Conservation (phyloP, 768 basidiomycete genomes). For the Kwoniella sp. region DNA sequence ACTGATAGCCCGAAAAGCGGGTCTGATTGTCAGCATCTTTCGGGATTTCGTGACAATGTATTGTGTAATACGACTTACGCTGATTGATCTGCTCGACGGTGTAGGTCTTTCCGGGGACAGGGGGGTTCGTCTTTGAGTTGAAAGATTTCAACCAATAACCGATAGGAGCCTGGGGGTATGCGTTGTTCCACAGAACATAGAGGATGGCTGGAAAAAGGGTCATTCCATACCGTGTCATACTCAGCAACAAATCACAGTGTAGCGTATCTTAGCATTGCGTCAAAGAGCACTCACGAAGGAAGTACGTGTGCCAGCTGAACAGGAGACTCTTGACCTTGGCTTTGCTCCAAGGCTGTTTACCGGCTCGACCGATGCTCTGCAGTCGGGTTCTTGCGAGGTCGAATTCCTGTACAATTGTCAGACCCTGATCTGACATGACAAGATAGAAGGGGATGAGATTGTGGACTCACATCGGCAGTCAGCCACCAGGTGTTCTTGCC, state of each 20-base stretch:
- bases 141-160: conserved; percentile 44
- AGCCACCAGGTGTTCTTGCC: conserved; percentile 33
- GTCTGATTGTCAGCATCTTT: background rate
- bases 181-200: conserved; percentile 38
- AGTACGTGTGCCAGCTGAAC: conserved; percentile 42
- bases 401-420: conserved; percentile 25
- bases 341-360: conserved; percentile 28
- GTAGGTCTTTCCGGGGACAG: conserved; percentile 36
- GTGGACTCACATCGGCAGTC: conserved; percentile 21
- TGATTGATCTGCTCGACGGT: conserved; percentile 40
- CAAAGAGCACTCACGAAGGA: conserved; percentile 35
- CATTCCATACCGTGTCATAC: conserved; percentile 2
- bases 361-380: conserved; percentile 25
- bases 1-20: conserved; percentile 14
- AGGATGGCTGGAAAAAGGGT: conserved; percentile 19
- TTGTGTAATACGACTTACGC: conserved; percentile 21
- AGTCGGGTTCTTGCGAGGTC: conserved; percentile 31
- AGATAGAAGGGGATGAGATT: background rate
- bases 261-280: too few species aligned
- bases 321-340: conserved; percentile 27
- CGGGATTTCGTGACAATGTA: background rate
- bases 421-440: too few species aligned
- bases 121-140: conserved; percentile 32
- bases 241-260: background rate
- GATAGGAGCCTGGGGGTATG: conserved; percentile 28